phyloP scores from a whole-genome alignment of 805 yeast species.

The Lachancea kluyveri region DNA sequence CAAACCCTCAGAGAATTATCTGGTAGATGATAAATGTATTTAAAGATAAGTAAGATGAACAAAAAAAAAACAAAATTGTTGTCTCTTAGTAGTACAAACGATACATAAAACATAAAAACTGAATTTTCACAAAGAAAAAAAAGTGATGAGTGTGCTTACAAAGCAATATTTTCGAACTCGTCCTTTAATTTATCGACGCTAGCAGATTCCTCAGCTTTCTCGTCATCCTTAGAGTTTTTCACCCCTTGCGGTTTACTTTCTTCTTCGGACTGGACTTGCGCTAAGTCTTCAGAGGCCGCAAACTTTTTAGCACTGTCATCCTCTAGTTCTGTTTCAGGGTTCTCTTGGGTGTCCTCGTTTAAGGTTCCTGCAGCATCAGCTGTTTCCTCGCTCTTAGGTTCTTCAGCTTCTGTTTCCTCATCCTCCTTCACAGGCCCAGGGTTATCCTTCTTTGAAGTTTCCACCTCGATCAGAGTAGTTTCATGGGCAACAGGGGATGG shows the following conservation, averaged over 20 bases:
- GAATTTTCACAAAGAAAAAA: conserved; percentile 1
- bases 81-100: not conserved
- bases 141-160: conserved; percentile 10
- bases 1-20: conserved; percentile 67
- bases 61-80: not conserved
- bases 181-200: conserved; percentile 15
- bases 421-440: conserved; percentile 3
- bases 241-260: conserved; percentile 9
- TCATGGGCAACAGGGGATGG: too few species aligned
- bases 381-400: conserved; percentile 3
- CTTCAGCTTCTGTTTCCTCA: conserved; percentile 6
- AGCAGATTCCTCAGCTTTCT: conserved; percentile 6
- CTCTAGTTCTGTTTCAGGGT: conserved; percentile 14
- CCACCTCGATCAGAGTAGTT: too few species aligned
- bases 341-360: conserved; percentile 5
- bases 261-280: conserved; percentile 12
- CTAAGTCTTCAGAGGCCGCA: too few species aligned
- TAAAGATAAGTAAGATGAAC: not conserved
- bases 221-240: conserved; percentile 7
- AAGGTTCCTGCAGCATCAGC: conserved; percentile 4
- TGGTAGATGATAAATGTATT: conserved; percentile 50
- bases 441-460: not conserved
- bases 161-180: conserved; percentile 28
- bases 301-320: too few species aligned
- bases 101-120: conserved; percentile 2